A percentile compares a stretch with the other conserved stretches of the same genome.
phyloP scores from a whole-genome alignment of 225 moss, liverwort and hornwort genomes.

The Thuidium tamariscinum region DNA sequence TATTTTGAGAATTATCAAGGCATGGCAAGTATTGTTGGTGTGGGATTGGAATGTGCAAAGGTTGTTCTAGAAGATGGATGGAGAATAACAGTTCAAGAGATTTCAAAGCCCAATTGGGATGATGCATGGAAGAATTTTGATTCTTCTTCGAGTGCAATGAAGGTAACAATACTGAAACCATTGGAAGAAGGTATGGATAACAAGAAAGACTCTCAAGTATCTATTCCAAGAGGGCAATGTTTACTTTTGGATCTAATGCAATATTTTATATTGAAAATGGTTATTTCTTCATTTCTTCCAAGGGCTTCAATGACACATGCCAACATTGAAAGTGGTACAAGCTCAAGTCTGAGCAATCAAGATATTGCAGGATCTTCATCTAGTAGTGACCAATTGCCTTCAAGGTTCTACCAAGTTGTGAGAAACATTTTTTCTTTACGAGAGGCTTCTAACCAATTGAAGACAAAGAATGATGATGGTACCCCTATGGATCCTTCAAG shows the following conservation, averaged over 20 bases:
- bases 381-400: background rate
- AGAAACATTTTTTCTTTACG: background rate
- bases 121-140: background rate
- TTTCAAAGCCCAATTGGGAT: background rate
- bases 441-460: background rate
- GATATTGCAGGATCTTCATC: background rate
- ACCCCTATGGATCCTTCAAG: fast-evolving
- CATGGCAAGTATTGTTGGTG: background rate
- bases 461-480: background rate
- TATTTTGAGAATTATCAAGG: background rate
- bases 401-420: fast-evolving
- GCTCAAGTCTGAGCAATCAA: background rate
- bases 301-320: background rate
- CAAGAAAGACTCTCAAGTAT: background rate
- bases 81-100: background rate
- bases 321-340: background rate
- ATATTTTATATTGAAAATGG: background rate
- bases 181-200: background rate
- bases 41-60: background rate
- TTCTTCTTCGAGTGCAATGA: background rate
- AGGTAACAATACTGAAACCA: background rate
- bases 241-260: background rate
- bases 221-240: background rate
- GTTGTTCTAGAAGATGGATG: background rate
- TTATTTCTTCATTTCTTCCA: background rate